Conservation (phyloP, 2,329 filamentous ascomycete genomes). For the Fusarium sarcochroum region DNA sequence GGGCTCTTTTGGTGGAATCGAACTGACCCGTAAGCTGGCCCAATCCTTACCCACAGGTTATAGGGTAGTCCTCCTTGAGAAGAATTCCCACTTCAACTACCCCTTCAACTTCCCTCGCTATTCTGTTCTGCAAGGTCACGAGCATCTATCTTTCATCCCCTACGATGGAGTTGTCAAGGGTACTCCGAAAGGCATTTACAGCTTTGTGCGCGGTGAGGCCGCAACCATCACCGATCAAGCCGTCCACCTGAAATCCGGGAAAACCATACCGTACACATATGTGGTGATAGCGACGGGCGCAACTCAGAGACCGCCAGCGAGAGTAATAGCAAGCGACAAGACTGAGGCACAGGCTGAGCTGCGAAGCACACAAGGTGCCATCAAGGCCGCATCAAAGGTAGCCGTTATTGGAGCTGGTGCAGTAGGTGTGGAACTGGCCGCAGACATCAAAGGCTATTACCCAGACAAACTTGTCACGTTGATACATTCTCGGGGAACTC, state of each 20-base stretch:
- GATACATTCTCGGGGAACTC: conserved; percentile 5
- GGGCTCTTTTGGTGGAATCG: conserved; percentile 15
- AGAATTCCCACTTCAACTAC: conserved; percentile 23
- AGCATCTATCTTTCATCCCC: conserved; percentile 17
- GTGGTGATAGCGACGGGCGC: conserved; percentile 15
- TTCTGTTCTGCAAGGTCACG: conserved; percentile 16
- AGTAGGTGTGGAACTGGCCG: conserved; percentile 12
- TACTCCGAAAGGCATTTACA: conserved; percentile 3
- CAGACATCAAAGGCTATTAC: conserved; percentile 12
- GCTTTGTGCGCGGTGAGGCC: background rate
- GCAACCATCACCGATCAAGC: background rate
- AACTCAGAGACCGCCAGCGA: background rate
- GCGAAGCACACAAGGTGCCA: background rate
- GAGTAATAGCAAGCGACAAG: background rate
- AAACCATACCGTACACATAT: background rate
- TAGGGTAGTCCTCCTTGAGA: conserved; percentile 12
- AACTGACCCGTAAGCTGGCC: background rate
- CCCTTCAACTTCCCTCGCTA: conserved; percentile 18
- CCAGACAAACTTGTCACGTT: conserved; percentile 12
- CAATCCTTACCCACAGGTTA: conserved; percentile 4
- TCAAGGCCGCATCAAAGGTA: background rate
- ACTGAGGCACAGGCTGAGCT: background rate
- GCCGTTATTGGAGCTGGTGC: conserved; percentile 22
- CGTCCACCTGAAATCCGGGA: background rate
- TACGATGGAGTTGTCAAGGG: background rate